Base-by-base conservation (phyloP, 345 rosid species). In the Heritiera fomes region DNA sequence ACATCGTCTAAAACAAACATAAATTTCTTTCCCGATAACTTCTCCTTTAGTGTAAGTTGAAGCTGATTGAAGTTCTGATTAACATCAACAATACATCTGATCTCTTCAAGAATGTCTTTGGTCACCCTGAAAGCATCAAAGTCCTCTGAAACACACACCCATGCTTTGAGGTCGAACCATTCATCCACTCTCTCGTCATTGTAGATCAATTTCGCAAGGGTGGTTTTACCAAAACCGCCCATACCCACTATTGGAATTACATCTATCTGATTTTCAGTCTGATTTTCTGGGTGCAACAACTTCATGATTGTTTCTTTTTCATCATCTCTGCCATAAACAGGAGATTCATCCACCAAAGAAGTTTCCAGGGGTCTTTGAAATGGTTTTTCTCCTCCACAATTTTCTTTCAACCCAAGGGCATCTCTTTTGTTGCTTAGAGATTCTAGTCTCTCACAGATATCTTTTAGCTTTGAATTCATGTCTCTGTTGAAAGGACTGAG, bases 1-100 rank as follows among this genome's bases (percentile, higher is more conserved):
- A 84, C 78, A 78, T 82, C 89, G 47, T 86, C 85, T 32, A 84
- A 15, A 61, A 84, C 75, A 32, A 86, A 61, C 18, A 82, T 60
- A 73, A 78, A 83, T 30, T 32, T 86, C 73, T 8, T 45, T 14
- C 80, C 84, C 0, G 3, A 61, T 20, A 84, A 15, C 12, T 62
- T 32, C 55, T 64, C 71, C 43, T 74, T 75, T 66, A 86, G 65
- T 68, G 76, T 61, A 67, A 78, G 43, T 74, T 84, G 86, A 75
- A 84, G 80, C 69, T 71, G 60, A 65, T 80, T 69, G n/a, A 84
- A 45, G 61, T 74, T 72, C n/a, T 71, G 30, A 43, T 47, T n/a
- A 59, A 60, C 75, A 76, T 63, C 61, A 49, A 75, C 15, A 12
- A 6, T 34, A 59, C 55, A 47, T 47, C 73, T 70, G 34, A 82